These are phyloP conservation scores for Sabuloglossum arenarium DNA, from an alignment of 495 filamentous ascomycete species.

Conservation along the genomic window DNA sequence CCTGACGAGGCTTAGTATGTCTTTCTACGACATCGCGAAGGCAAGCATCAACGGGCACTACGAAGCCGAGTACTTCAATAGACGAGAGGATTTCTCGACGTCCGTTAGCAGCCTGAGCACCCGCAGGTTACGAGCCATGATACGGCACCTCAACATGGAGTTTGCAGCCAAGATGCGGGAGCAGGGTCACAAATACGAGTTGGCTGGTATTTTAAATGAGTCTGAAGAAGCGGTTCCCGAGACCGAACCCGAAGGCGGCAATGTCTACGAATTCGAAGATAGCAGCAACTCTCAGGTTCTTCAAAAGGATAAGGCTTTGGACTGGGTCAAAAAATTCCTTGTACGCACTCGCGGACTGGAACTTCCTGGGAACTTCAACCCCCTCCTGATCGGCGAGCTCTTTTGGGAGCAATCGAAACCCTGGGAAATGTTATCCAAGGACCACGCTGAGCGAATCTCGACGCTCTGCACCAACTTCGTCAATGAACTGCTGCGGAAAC, in stretches of 20 bases:
- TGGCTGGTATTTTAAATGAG: not conserved
- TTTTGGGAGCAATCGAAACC: conserved; percentile 22
- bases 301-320: not conserved
- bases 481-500: conserved; percentile 15
- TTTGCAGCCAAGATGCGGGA: conserved; percentile 11
- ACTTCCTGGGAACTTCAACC: conserved; percentile 26
- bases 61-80: conserved; percentile 9
- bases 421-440: conserved; percentile 13
- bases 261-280: not conserved
- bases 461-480: conserved; percentile 10
- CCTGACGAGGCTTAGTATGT: not conserved
- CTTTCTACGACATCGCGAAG: not conserved
- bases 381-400: conserved; percentile 23
- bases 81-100: conserved; percentile 2
- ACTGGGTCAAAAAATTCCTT: not conserved
- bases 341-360: conserved; percentile 18
- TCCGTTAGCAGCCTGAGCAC: conserved; percentile 5
- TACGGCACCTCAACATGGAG: conserved; percentile 12
- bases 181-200: conserved; percentile 10
- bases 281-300: not conserved
- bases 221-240: not conserved
- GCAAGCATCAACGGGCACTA: conserved; percentile 7
- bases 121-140: conserved; percentile 12
- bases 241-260: not conserved
- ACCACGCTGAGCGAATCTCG: not conserved